These are phyloP conservation scores for Phytophthora pluvialis DNA, from an alignment of 352 stramenopile genomes.

Conservation along the genomic window DNA sequence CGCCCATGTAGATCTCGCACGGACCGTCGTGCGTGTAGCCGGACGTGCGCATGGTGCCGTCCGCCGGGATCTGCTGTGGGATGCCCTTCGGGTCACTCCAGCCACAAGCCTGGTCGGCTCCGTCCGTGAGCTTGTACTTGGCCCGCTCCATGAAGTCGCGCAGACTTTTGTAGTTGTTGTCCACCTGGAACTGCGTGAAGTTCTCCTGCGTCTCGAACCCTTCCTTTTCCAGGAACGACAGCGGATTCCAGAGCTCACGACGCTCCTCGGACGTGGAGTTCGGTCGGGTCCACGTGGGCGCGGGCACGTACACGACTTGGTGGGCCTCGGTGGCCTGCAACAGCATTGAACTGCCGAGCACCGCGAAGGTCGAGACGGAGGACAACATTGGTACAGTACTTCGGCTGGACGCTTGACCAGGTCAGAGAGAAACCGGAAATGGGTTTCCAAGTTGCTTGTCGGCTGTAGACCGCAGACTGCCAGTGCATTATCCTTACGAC, in stretches of 20 bases:
- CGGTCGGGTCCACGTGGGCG: slow-evolving; percentile 41
- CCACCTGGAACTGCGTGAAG: slow-evolving; percentile 46
- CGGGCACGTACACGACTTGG: slow-evolving; percentile 45
- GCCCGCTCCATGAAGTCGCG: slow-evolving; percentile 50
- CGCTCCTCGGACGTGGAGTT: slow-evolving; percentile 35
- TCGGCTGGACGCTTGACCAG: not conserved
- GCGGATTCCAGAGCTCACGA: slow-evolving; percentile 44
- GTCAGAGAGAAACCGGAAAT: slow-evolving; percentile 11
- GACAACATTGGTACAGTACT: slow-evolving; percentile 12
- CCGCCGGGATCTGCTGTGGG: slow-evolving; percentile 42
- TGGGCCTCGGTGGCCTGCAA: slow-evolving; percentile 35
- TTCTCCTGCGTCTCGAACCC: slow-evolving; percentile 49
- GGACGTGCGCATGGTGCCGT: slow-evolving; percentile 42
- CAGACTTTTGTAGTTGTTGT: slow-evolving; percentile 50
- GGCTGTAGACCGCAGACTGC: not conserved
- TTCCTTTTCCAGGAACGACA: slow-evolving; percentile 56
- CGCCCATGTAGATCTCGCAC: slow-evolving; percentile 53
- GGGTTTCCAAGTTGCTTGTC: not conserved
- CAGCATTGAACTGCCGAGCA: slow-evolving; percentile 22
- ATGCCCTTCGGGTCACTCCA: slow-evolving; percentile 35
- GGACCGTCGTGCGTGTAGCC: slow-evolving; percentile 54
- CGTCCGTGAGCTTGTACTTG: slow-evolving; percentile 40
- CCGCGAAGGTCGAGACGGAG: slow-evolving; percentile 18
- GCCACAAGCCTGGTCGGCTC: slow-evolving; percentile 43
- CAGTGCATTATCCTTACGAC: not conserved